These are phyloP conservation scores for Trametes sanguinea DNA, from an alignment of 768 basidiomycete genomes.

Conservation along the genomic window DNA sequence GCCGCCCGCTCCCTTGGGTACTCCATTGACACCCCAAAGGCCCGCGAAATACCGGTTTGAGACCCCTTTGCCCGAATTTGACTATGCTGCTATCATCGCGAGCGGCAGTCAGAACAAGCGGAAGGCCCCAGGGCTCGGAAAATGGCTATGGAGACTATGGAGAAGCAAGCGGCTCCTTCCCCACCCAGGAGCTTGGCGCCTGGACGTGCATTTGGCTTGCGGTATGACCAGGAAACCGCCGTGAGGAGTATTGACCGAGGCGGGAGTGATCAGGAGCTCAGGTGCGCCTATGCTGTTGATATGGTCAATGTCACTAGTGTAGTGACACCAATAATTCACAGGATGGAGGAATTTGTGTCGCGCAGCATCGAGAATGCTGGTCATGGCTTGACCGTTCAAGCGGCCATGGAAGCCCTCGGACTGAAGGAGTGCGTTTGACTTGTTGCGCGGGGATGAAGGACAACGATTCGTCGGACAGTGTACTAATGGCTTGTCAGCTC, in stretches of 20 bases:
- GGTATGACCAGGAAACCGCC: constrained; percentile 53
- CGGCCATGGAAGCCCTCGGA: constrained; percentile 54
- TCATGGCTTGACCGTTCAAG: constrained; percentile 52
- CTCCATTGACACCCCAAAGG: background rate
- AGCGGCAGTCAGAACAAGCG: background rate
- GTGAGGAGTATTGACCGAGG: constrained; percentile 55
- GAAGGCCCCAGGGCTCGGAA: constrained; percentile 6
- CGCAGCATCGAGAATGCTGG: constrained; percentile 58
- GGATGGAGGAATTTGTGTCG: constrained; percentile 65
- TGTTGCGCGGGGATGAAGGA: background rate
- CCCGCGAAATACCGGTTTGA: background rate
- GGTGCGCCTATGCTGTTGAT: constrained; percentile 34
- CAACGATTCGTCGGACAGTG: background rate
- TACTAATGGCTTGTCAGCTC: constrained; percentile 41
- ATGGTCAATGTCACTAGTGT: background rate
- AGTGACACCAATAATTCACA: constrained; percentile 26
- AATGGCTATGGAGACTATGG: background rate
- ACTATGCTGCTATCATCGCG: background rate
- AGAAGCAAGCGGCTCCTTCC: constrained; percentile 3
- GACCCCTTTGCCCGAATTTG: background rate
- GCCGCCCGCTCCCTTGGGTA: constrained; percentile 15
- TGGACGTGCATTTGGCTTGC: constrained; percentile 41
- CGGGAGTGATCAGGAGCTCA: constrained; percentile 56
- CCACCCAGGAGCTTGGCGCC: background rate
- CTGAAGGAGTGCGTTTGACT: constrained; percentile 45